phyloP scores from a whole-genome alignment of 768 basidiomycete species.

The Tylopilus sp. region DNA sequence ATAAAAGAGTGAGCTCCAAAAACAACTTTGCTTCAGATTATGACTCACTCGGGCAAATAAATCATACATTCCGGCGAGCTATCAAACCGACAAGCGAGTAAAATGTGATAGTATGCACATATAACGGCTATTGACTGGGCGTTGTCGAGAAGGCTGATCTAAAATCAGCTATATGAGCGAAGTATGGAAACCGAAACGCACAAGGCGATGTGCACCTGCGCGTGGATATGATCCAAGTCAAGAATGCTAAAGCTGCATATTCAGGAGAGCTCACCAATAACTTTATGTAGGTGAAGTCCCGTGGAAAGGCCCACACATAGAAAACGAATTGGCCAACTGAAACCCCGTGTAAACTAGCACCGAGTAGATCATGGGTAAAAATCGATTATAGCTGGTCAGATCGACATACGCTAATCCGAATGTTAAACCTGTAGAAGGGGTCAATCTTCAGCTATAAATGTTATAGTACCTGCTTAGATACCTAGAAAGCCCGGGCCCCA shows the following conservation, averaged over 20 bases:
- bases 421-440: conserved; percentile 17
- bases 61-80: background rate
- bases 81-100: conserved; percentile 12
- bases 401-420: conserved; percentile 12
- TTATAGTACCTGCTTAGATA: background rate
- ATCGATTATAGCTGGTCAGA: background rate
- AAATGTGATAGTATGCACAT: background rate
- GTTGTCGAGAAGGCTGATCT: conserved; percentile 8
- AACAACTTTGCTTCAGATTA: background rate
- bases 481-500: conserved; percentile 21
- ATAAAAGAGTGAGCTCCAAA: background rate
- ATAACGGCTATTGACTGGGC: background rate
- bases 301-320: conserved; percentile 18
- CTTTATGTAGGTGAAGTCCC: conserved; percentile 10
- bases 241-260: background rate
- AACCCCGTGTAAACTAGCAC: conserved; percentile 18
- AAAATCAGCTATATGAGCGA: background rate
- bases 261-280: conserved; percentile 8
- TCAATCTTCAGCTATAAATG: background rate
- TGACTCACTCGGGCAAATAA: conserved; percentile 9
- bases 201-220: conserved; percentile 10
- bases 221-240: background rate
- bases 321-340: conserved; percentile 17
- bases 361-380: background rate
- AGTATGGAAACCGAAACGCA: background rate